Evolutionary conservation across 768 basidiomycete species (phyloP).

Genomic region (Boletus patriciae): DNA sequence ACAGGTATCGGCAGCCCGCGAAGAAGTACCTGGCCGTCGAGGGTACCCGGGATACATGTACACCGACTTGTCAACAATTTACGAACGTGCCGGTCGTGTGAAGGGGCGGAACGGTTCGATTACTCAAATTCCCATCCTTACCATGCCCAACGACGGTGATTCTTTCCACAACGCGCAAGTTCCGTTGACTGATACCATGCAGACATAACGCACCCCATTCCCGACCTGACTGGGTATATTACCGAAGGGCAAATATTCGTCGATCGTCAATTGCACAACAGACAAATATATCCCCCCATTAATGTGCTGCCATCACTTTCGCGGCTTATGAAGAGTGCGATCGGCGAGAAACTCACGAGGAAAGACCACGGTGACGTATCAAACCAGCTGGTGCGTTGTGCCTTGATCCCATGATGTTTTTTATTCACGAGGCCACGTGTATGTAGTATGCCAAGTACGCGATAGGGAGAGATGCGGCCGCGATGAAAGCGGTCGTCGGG

Average conservation of each 20-base stretch:
- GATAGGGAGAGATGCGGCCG: conserved; percentile 93
- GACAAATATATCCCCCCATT: conserved; percentile 98
- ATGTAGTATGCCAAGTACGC: conserved; percentile 96
- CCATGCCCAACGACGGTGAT: conserved; percentile 99
- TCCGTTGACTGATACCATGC: conserved; percentile 26
- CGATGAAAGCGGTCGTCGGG: conserved; percentile 99
- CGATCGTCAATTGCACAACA: conserved; percentile 95
- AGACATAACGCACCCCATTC: conserved; percentile 99
- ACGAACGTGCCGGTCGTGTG: conserved; percentile 98
- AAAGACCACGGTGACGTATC: conserved; percentile 99
- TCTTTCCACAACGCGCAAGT: conserved; percentile 20
- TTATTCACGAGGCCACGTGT: conserved; percentile 24
- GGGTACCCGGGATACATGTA: conserved; percentile 99
- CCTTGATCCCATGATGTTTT: conserved; percentile 21
- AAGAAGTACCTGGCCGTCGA: conserved; percentile 99
- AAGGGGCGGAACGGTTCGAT: conserved; percentile 98
- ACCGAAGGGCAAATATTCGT: conserved; percentile 99
- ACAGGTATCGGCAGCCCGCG: conserved; percentile 91
- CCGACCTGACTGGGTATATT: conserved; percentile 98
- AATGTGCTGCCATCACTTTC: conserved; percentile 98
- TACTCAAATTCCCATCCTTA: conserved; percentile 98
- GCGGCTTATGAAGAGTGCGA: conserved; percentile 99
- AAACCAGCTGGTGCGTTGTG: conserved; percentile 83
- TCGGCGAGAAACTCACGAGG: conserved; percentile 94
- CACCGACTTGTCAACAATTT: conserved; percentile 98